phyloP scores from a whole-genome alignment of 2,329 filamentous ascomycete species.

The Gyromitra esculenta region DNA sequence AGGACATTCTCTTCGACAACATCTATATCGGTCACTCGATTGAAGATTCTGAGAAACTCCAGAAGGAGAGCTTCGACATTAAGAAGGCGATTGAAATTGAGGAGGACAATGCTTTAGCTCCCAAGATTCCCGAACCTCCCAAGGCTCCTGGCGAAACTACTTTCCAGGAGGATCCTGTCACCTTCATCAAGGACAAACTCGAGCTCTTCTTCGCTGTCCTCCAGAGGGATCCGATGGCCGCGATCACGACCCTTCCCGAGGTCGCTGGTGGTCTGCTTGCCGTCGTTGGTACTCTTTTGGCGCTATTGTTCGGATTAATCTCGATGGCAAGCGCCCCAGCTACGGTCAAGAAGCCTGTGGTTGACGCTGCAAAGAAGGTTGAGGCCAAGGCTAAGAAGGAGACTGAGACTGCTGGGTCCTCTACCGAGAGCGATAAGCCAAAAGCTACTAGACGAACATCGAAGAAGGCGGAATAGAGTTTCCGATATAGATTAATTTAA shows the following conservation, averaged over 20 bases:
- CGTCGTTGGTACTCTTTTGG: slow-evolving; percentile 74
- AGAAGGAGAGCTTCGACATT: slow-evolving; percentile 86
- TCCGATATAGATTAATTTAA: slow-evolving; percentile 51
- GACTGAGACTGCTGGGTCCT: slow-evolving; percentile 69
- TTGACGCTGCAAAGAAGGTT: slow-evolving; percentile 70
- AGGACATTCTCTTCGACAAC: slow-evolving; percentile 98
- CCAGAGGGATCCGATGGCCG: slow-evolving; percentile 82
- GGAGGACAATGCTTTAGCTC: slow-evolving; percentile 79
- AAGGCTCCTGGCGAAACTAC: slow-evolving; percentile 70
- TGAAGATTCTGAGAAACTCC: slow-evolving; percentile 88
- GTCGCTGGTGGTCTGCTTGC: slow-evolving; percentile 82
- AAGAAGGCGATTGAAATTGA: slow-evolving; percentile 87
- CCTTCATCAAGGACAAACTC: slow-evolving; percentile 89
- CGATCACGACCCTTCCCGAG: slow-evolving; percentile 89
- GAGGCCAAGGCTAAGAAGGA: slow-evolving; percentile 69
- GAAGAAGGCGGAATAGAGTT: slow-evolving; percentile 61
- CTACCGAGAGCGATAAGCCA: slow-evolving; percentile 73
- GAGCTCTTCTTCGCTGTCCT: slow-evolving; percentile 88
- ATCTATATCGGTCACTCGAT: slow-evolving; percentile 99
- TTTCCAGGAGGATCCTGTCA: slow-evolving; percentile 90
- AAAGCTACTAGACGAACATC: slow-evolving; percentile 74
- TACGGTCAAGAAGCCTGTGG: slow-evolving; percentile 65
- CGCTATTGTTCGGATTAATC: slow-evolving; percentile 74
- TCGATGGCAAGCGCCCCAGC: slow-evolving; percentile 73
- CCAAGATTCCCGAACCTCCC: slow-evolving; percentile 67